A percentile compares a stretch with the other conserved stretches of the same genome.
Evolutionary conservation across 2,329 filamentous ascomycete genomes (phyloP).

Genomic region (Madurella fahalii): DNA sequence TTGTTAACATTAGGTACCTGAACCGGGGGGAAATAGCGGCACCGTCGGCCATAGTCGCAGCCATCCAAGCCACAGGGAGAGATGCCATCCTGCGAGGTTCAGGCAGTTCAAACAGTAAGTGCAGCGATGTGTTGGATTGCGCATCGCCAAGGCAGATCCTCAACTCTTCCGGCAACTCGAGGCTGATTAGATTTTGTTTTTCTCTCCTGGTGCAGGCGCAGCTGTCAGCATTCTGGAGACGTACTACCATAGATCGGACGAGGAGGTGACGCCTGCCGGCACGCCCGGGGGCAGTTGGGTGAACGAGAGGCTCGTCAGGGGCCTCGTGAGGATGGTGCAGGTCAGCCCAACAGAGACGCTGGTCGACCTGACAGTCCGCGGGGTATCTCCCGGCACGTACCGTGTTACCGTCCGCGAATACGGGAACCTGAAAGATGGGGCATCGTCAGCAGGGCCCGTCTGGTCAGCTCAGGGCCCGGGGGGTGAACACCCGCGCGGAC

Average conservation of each 20-base stretch:
- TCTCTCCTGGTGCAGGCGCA: slow-evolving; percentile 48
- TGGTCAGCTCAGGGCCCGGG: slow-evolving; percentile 54
- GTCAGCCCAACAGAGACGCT: slow-evolving; percentile 74
- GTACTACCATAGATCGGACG: slow-evolving; percentile 47
- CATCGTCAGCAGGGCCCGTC: slow-evolving; percentile 74
- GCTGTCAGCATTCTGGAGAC: slow-evolving; percentile 97
- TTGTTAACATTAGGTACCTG: slow-evolving; percentile 2
- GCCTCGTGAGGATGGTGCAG: slow-evolving; percentile 90
- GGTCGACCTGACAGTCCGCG: slow-evolving; percentile 81
- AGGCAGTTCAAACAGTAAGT: slow-evolving; percentile 77
- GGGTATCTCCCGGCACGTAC: slow-evolving; percentile 77
- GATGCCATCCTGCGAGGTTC: slow-evolving; percentile 93
- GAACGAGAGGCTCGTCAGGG: slow-evolving; percentile 62
- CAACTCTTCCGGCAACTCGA: background rate
- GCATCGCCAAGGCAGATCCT: slow-evolving; percentile 1
- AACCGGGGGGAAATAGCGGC: slow-evolving; percentile 50
- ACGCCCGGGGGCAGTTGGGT: slow-evolving; percentile 28
- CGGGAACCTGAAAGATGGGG: slow-evolving; percentile 81
- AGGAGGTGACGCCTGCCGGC: slow-evolving; percentile 35
- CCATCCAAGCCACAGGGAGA: slow-evolving; percentile 84
- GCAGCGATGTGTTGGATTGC: background rate
- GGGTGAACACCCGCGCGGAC: slow-evolving; percentile 49
- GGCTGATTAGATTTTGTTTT: slow-evolving; percentile 4
- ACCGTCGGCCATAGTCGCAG: slow-evolving; percentile 81
- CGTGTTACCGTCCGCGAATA: slow-evolving; percentile 78